A percentile compares a stretch with the other conserved stretches of the same genome.
phyloP scores from a whole-genome alignment of 495 filamentous ascomycete genomes.

The Cercophora scortea region DNA sequence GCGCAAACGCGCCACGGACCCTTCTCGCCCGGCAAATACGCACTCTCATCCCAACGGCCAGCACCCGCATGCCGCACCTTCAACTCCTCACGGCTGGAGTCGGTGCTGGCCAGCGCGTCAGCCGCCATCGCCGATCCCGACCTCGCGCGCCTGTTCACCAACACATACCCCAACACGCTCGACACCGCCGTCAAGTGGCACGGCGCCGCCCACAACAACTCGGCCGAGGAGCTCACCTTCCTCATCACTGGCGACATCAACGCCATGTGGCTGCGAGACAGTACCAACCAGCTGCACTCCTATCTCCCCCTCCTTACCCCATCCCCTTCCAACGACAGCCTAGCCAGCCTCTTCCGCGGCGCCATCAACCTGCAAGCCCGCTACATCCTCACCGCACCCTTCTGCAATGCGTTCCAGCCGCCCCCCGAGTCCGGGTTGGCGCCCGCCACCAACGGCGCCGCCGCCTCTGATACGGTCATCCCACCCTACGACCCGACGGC shows the following conservation, averaged over 20 bases:
- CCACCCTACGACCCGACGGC: slow-evolving; percentile 10
- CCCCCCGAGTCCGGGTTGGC: slow-evolving; percentile 39
- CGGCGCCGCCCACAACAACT: slow-evolving; percentile 41
- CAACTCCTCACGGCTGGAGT: slow-evolving; percentile 47
- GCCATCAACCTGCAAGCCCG: slow-evolving; percentile 60
- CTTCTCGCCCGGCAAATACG: slow-evolving; percentile 33
- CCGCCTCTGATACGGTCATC: slow-evolving; percentile 11
- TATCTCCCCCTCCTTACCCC: slow-evolving; percentile 51
- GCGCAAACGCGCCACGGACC: slow-evolving; percentile 36
- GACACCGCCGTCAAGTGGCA: slow-evolving; percentile 62
- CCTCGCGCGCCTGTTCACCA: slow-evolving; percentile 56
- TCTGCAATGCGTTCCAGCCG: slow-evolving; percentile 62
- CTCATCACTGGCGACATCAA: slow-evolving; percentile 59
- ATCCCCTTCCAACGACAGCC: slow-evolving; percentile 30
- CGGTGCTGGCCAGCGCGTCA: slow-evolving; percentile 39
- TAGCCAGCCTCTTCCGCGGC: slow-evolving; percentile 55
- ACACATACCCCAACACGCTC: slow-evolving; percentile 59
- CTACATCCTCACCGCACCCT: slow-evolving; percentile 50
- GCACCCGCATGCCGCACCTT: slow-evolving; percentile 52
- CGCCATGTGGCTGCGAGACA: slow-evolving; percentile 67
- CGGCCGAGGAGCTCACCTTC: slow-evolving; percentile 39
- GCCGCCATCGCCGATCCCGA: slow-evolving; percentile 53
- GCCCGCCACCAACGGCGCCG: slow-evolving; percentile 10
- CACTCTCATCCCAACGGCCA: slow-evolving; percentile 51
- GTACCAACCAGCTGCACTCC: slow-evolving; percentile 57